Evolutionary conservation across 2,329 filamentous ascomycete genomes (phyloP), one percentile per base, ranked within the genome.

Genomic region (Pestalotiopsis fici): DNA sequence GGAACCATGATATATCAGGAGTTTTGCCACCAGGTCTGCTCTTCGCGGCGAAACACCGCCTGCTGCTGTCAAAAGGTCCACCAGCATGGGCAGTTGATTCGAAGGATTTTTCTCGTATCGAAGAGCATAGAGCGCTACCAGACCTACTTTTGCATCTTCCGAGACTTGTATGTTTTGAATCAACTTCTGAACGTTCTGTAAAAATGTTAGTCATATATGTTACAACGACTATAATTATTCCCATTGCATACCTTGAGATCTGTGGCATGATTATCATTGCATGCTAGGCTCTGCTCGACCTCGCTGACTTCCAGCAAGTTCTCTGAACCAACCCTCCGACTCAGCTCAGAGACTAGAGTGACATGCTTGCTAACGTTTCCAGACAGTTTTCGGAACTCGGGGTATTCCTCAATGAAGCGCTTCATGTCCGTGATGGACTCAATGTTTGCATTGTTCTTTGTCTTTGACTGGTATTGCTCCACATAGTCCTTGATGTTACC

Each of bases 361-460:
- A 99, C 97, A 77, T 99, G 96, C 78, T 99, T 99, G 82, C 95
- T 98, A 65, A 99, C 96, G 73, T 99, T 99, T 47, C 96, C 95
- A 1, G 96, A 98, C 1, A 99, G 88, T 75, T 98, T 97, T 67
- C 96, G 90, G 79, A 99, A 99, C 78, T 99, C 96, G 2, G 96
- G 96, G 77, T 98, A 99, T 76, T 99, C 96, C 79, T 99, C 96
- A 66, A 99, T 97, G 74, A 99, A 99, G 56, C 95, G 93, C 80
- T 99, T 99, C 97, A 99, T 99, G 78, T 99, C 96, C 66, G 92
- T 87, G 76, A 99, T 98, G 18, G 95, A 98, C 77, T 99, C 96
- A 69, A 99, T 95, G 76, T 97, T 96, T 78, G 94, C 93, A 74
- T 91, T 97, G 74, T 92, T 97, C 77, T 98, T 95, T n/a, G 95